phyloP scores from a whole-genome alignment of 2,329 filamentous ascomycete genomes.

The Ascochyta koolunga region DNA sequence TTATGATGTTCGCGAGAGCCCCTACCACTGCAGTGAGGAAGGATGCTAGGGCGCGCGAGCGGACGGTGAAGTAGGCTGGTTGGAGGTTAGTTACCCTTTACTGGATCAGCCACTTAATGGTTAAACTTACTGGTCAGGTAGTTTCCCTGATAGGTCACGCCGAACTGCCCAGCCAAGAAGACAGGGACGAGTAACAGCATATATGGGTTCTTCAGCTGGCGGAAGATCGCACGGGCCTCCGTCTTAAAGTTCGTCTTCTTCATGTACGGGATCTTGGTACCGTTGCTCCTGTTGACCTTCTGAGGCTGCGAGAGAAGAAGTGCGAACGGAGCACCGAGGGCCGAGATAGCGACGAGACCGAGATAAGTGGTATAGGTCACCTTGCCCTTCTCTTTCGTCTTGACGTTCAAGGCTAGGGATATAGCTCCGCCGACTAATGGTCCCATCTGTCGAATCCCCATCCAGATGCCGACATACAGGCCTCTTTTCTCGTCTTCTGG shows the following conservation, averaged over 20 bases:
- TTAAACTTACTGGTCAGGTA: conserved; percentile 4
- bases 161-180: conserved; percentile 5
- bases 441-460: conserved; percentile 5
- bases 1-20: conserved; percentile 8
- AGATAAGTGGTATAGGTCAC: conserved; percentile 6
- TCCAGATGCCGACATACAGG: conserved; percentile 3
- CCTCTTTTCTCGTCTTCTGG: conserved; percentile 4
- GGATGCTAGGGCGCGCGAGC: conserved; percentile 9
- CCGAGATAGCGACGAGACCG: neutral
- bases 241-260: conserved; percentile 6
- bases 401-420: neutral
- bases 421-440: conserved; percentile 2
- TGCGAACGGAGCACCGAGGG: neutral
- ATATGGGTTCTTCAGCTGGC: conserved; percentile 2
- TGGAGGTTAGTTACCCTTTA: too few species aligned
- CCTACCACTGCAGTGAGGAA: conserved; percentile 10
- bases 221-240: neutral
- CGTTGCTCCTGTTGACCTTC: conserved; percentile 2
- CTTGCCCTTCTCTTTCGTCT: conserved; percentile 6
- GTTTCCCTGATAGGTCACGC: conserved; percentile 2
- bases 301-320: conserved; percentile 4
- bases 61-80: conserved; percentile 13
- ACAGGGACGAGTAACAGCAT: conserved; percentile 4
- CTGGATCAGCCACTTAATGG: too few species aligned
- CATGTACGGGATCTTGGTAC: conserved; percentile 6